A percentile compares a stretch with the other conserved stretches of the same genome.
phyloP scores from a whole-genome alignment of 352 stramenopile genomes.

The Phytophthora vignae region DNA sequence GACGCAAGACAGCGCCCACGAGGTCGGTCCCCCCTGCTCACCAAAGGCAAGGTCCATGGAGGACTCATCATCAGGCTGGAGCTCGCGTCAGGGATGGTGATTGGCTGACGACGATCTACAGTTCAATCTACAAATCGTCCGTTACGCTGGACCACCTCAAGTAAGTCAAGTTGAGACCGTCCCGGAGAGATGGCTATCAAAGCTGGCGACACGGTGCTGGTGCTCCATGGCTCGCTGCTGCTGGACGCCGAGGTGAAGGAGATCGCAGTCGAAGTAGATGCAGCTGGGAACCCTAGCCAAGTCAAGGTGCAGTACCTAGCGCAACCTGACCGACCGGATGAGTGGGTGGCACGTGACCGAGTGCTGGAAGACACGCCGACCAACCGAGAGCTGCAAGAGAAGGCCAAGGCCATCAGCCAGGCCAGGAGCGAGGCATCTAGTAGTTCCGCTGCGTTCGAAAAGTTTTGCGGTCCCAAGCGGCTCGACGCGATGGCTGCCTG shows the following conservation, averaged over 20 bases:
- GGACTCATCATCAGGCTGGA: conserved; percentile 8
- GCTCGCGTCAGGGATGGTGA: conserved; percentile 29
- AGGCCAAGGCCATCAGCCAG: conserved; percentile 53
- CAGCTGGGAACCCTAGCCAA: conserved; percentile 11
- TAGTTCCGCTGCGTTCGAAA: conserved; percentile 41
- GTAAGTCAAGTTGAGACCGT: conserved; percentile 4
- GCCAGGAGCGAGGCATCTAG: conserved; percentile 53
- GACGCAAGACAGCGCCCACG: background rate
- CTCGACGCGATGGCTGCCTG: conserved; percentile 30
- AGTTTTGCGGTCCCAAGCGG: conserved; percentile 24
- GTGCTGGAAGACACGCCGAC: conserved; percentile 65
- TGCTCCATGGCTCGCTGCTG: conserved; percentile 70
- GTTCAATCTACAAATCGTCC: conserved; percentile 10
- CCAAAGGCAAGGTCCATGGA: background rate
- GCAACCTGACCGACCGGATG: conserved; percentile 86
- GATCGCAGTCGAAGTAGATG: conserved; percentile 14
- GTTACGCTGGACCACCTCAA: conserved; percentile 2
- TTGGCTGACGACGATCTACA: conserved; percentile 31
- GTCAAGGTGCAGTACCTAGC: conserved; percentile 90
- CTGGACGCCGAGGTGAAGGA: conserved; percentile 82
- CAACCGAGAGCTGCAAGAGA: conserved; percentile 61
- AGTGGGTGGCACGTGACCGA: conserved; percentile 74
- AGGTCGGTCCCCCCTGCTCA: background rate
- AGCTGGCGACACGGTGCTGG: conserved; percentile 65
- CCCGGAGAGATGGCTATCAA: conserved; percentile 39